Percentiles rank a stretch among this genome's conserved stretches.
phyloP scores from a whole-genome alignment of 768 basidiomycete genomes.

The Suillus occidentalis region DNA sequence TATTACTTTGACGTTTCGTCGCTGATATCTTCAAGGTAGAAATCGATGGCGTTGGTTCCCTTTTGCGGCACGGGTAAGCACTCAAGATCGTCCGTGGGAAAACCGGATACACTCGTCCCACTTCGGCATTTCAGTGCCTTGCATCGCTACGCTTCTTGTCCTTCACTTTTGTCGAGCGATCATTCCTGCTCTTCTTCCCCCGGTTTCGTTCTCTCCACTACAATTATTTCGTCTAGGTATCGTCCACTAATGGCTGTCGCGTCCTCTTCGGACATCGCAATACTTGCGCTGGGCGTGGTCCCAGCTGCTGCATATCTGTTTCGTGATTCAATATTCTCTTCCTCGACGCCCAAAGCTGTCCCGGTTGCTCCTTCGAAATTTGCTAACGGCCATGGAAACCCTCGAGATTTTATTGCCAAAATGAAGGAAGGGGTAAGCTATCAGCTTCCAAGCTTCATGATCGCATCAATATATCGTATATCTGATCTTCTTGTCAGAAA shows the following conservation, averaged over 20 bases:
- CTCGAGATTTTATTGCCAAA: constrained; percentile 92
- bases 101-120: background rate
- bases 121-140: background rate
- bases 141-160: background rate
- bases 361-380: constrained; percentile 44
- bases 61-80: too few species aligned
- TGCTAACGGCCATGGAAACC: constrained; percentile 75
- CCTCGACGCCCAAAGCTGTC: constrained; percentile 61
- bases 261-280: constrained; percentile 68
- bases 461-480: constrained; percentile 13
- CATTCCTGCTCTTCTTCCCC: constrained; percentile 7
- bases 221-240: constrained; percentile 8
- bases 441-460: constrained; percentile 4
- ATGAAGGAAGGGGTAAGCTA: constrained; percentile 87
- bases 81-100: background rate
- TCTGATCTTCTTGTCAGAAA: constrained; percentile 55
- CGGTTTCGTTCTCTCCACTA: constrained; percentile 2
- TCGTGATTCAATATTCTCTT: constrained; percentile 73
- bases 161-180: constrained; percentile 5
- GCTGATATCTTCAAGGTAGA: too few species aligned
- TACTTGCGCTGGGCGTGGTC: constrained; percentile 72
- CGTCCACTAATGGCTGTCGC: constrained; percentile 52
- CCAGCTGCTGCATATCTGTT: constrained; percentile 82
- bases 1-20: too few species aligned
- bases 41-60: too few species aligned